Evolutionary conservation across 495 filamentous ascomycete species (phyloP).

Genomic region (Penicillium chermesinum): DNA sequence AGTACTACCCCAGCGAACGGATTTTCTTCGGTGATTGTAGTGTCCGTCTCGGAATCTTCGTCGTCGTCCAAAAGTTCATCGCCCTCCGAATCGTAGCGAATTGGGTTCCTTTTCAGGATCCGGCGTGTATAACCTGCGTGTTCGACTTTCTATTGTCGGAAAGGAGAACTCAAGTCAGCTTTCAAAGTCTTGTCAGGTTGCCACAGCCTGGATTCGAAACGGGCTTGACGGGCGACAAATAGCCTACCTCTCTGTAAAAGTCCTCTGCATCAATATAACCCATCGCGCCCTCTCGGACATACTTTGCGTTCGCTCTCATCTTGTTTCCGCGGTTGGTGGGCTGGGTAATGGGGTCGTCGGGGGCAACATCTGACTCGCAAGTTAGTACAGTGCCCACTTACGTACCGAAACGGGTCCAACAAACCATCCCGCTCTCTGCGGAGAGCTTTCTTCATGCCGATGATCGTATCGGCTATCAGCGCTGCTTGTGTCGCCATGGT

Average conservation of each 20-base stretch:
- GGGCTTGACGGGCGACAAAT: conserved; percentile 3
- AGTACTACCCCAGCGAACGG: conserved; percentile 77
- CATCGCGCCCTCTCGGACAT: conserved; percentile 71
- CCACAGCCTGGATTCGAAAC: conserved; percentile 1
- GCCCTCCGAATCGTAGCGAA: conserved; percentile 76
- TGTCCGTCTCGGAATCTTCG: conserved; percentile 70
- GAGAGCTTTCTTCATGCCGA: conserved; percentile 69
- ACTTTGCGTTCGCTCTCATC: conserved; percentile 74
- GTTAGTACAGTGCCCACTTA: conserved; percentile 1
- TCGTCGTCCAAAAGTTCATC: conserved; percentile 71
- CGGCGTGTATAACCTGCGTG: conserved; percentile 80
- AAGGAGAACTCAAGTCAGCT: conserved; percentile 4
- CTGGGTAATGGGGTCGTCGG: conserved; percentile 74
- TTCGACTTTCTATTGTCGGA: conserved; percentile 59
- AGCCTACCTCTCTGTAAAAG: conserved; percentile 77
- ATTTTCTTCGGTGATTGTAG: conserved; percentile 68
- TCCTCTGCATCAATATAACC: conserved; percentile 63
- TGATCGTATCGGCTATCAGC: conserved; percentile 66
- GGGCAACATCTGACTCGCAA: conserved; percentile 63
- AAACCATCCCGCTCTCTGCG: conserved; percentile 57
- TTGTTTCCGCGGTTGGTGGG: conserved; percentile 90
- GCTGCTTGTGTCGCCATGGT: conserved; percentile 68
- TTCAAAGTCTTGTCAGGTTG: conserved; percentile 9
- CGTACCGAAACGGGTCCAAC: conserved; percentile 6
- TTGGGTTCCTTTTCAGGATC: conserved; percentile 73